phyloP scores from a whole-genome alignment of 139 green algal species.

The Spirogloea muscicola region DNA sequence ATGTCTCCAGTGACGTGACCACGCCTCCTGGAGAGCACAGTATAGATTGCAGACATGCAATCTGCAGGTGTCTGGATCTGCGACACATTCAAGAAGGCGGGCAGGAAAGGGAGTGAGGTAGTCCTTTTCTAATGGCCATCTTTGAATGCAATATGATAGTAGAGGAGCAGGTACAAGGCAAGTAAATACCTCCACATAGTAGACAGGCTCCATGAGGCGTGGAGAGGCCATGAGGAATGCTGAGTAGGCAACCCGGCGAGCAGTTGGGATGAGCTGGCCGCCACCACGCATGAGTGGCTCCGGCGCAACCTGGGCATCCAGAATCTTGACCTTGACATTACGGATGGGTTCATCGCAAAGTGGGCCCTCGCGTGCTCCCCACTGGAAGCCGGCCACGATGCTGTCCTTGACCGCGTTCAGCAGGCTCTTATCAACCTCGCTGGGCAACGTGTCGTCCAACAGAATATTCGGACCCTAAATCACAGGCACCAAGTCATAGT shows the following conservation, averaged over 20 bases:
- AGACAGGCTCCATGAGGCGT: conserved; percentile 94
- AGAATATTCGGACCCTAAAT: conserved; percentile 82
- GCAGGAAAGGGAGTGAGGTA: conserved; percentile 3
- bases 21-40: conserved; percentile 86
- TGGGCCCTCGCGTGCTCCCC: conserved; percentile 90
- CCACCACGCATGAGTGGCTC: conserved; percentile 79
- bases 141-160: too few relatives aligned
- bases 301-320: conserved; percentile 65
- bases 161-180: conserved; percentile 48
- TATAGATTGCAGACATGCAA: conserved; percentile 95
- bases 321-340: conserved; percentile 95
- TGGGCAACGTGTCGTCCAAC: conserved; percentile 89
- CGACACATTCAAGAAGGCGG: not conserved
- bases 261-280: conserved; percentile 91
- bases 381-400: conserved; percentile 85
- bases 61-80: conserved; percentile 64
- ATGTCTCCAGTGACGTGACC: conserved; percentile 72
- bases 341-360: conserved; percentile 97
- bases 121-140: conserved; percentile 61
- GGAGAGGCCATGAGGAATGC: conserved; percentile 96
- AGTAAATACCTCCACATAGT: conserved; percentile 56
- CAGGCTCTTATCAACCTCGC: conserved; percentile 88
- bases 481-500: not conserved
- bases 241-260: conserved; percentile 83
- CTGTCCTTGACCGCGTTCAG: conserved; percentile 72